Percentiles rank a stretch among this genome's conserved stretches.
Conservation (phyloP, 345 rosid species). For the Excoecaria agallocha region DNA sequence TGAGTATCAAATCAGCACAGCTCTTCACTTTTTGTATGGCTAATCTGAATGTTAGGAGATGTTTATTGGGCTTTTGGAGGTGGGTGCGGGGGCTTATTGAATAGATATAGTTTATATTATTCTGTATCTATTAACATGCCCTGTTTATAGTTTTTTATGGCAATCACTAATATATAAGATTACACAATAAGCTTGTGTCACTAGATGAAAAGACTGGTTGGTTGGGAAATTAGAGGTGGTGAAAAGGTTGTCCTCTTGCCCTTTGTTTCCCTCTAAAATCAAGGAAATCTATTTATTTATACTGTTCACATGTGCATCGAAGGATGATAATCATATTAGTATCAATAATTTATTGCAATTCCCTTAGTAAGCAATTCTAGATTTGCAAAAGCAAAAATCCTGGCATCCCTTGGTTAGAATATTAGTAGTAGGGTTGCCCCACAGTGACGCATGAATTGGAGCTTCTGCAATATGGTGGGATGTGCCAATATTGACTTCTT, state of each 20-base stretch:
- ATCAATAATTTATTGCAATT: not conserved
- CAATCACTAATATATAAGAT: not conserved
- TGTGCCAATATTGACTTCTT: conserved; percentile 6
- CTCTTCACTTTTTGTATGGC: not conserved
- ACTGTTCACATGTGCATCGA: not conserved
- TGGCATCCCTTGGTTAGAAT: not conserved
- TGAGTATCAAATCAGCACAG: not conserved
- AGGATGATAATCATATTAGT: not conserved
- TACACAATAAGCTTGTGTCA: not conserved
- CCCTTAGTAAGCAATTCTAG: not conserved
- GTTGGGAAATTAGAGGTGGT: not conserved
- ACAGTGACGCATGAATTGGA: not conserved
- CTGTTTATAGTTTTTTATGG: not conserved
- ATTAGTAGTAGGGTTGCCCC: conserved; percentile 3
- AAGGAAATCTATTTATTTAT: not conserved
- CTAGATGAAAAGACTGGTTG: not conserved
- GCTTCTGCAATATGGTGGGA: not conserved
- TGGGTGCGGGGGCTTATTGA: not conserved
- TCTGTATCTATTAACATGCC: not conserved
- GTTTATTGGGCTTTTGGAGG: not conserved
- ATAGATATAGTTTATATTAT: not conserved
- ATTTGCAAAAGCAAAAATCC: conserved; percentile 4
- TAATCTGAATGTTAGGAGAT: not conserved
- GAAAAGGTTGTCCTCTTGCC: not conserved
- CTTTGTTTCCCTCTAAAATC: not conserved